Evolutionary conservation across 768 basidiomycete species (phyloP).

Genomic region (Roridomyces roridus): DNA sequence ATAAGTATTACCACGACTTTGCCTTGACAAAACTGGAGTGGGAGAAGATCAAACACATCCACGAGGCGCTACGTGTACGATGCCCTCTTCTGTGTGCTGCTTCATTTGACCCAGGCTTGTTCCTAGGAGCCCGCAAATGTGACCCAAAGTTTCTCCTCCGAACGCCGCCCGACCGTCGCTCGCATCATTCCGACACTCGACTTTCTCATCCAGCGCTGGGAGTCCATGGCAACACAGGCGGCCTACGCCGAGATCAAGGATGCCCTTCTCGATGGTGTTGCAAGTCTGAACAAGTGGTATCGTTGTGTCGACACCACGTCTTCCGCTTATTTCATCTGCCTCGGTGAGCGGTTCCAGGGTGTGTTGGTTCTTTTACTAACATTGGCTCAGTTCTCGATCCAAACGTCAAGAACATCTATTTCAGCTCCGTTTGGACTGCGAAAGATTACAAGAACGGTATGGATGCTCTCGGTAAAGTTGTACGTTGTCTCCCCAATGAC

Average conservation of each 20-base stretch:
- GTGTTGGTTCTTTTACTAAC: neutral
- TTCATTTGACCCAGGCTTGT: neutral
- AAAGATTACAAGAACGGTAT: constrained; percentile 6
- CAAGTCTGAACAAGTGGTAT: no score
- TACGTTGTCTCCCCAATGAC: no score
- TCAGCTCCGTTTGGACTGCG: neutral
- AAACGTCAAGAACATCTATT: neutral
- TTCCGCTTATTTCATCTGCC: neutral
- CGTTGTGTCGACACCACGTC: no score
- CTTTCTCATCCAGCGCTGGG: neutral
- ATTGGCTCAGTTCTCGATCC: neutral
- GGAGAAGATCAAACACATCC: constrained; percentile 27
- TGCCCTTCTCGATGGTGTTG: no score
- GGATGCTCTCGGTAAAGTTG: constrained; percentile 20
- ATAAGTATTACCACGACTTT: constrained; percentile 32
- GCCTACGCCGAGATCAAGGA: neutral
- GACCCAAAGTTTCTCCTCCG: neutral
- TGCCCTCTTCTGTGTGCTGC: neutral
- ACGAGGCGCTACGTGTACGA: constrained; percentile 30
- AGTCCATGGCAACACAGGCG: neutral
- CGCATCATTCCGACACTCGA: constrained; percentile 1
- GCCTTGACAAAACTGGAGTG: constrained; percentile 28
- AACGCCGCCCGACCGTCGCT: neutral
- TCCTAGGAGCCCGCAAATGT: neutral
- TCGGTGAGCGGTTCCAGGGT: neutral